phyloP scores from a whole-genome alignment of 768 basidiomycete species.

The Amanita exitialis region DNA sequence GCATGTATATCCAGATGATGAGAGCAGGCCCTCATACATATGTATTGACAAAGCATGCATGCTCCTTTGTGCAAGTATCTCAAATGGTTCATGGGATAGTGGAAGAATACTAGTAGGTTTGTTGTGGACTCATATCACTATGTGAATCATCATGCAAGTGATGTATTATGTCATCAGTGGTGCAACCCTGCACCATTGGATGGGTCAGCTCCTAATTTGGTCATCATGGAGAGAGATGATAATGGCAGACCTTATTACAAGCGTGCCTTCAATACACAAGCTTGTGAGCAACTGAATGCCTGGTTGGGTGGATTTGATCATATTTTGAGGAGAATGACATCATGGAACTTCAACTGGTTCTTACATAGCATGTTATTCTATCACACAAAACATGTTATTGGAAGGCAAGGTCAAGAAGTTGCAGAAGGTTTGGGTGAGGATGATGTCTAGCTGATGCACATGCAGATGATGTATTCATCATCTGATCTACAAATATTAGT shows the following conservation, averaged over 20 bases:
- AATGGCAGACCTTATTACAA: slow-evolving; percentile 13
- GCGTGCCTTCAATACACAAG: slow-evolving; percentile 18
- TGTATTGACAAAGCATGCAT: too few relatives aligned
- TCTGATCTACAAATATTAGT: too few relatives aligned
- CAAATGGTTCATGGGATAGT: slow-evolving; percentile 9
- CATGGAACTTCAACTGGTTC: too few relatives aligned
- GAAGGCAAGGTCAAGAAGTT: too few relatives aligned
- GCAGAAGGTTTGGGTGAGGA: too few relatives aligned
- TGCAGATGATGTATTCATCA: too few relatives aligned
- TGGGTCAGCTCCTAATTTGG: slow-evolving; percentile 20
- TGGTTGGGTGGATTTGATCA: too few relatives aligned
- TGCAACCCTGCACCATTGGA: slow-evolving; percentile 21
- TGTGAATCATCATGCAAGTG: slow-evolving; percentile 14
- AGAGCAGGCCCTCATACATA: slow-evolving; percentile 8
- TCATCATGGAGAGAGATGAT: slow-evolving; percentile 13
- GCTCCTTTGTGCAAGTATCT: slow-evolving; percentile 6
- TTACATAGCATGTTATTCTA: too few relatives aligned
- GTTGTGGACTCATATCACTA: too few relatives aligned
- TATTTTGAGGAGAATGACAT: too few relatives aligned
- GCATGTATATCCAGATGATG: slow-evolving; percentile 9
- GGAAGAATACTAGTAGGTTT: slow-evolving; percentile 16
- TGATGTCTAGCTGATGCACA: too few relatives aligned
- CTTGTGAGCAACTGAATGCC: slow-evolving; percentile 1
- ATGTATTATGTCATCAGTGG: slow-evolving; percentile 18
- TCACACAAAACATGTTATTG: too few relatives aligned